phyloP scores from a whole-genome alignment of 805 yeast genomes.

The Yarrowia sp. region DNA sequence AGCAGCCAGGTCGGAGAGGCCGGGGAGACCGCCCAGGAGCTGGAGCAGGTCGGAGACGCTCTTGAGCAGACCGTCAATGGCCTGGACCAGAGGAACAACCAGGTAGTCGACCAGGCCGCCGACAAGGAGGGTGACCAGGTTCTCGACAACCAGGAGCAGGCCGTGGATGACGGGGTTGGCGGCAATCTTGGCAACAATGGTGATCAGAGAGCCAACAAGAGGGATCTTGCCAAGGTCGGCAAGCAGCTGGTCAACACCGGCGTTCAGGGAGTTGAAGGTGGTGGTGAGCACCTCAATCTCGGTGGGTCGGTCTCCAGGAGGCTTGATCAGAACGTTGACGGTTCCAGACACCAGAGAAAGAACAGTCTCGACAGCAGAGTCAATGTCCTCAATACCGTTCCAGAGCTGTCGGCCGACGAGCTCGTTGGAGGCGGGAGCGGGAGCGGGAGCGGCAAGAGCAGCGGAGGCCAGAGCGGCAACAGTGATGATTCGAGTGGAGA shows the following conservation, averaged over 20 bases:
- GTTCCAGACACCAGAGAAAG: constrained; percentile 21
- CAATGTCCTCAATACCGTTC: constrained; percentile 25
- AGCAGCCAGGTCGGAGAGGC: constrained; percentile 48
- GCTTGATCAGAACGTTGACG: constrained; percentile 32
- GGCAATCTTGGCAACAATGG: constrained; percentile 9
- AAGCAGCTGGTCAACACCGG: constrained; percentile 33
- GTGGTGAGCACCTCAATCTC: constrained; percentile 18
- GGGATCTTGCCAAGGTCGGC: constrained; percentile 32
- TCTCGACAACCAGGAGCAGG: constrained; percentile 28
- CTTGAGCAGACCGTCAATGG: constrained; percentile 32
- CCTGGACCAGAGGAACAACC: constrained; percentile 38
- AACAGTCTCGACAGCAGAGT: constrained; percentile 20
- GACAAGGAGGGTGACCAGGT: constrained; percentile 20
- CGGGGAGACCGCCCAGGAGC: constrained; percentile 33
- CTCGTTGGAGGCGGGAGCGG: constrained; percentile 24
- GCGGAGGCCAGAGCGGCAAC: constrained; percentile 13
- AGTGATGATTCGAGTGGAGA: constrained; percentile 18
- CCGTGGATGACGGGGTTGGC: constrained; percentile 38
- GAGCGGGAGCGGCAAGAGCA: constrained; percentile 38
- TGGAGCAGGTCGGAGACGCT: constrained; percentile 27
- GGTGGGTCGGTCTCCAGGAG: constrained; percentile 37
- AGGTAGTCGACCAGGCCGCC: constrained; percentile 36
- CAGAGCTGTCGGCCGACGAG: constrained; percentile 16
- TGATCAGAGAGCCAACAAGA: constrained; percentile 9
- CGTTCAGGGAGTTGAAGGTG: constrained; percentile 21